phyloP scores from a whole-genome alignment of 257 asterid species.

The Fraxinus excelsior region DNA sequence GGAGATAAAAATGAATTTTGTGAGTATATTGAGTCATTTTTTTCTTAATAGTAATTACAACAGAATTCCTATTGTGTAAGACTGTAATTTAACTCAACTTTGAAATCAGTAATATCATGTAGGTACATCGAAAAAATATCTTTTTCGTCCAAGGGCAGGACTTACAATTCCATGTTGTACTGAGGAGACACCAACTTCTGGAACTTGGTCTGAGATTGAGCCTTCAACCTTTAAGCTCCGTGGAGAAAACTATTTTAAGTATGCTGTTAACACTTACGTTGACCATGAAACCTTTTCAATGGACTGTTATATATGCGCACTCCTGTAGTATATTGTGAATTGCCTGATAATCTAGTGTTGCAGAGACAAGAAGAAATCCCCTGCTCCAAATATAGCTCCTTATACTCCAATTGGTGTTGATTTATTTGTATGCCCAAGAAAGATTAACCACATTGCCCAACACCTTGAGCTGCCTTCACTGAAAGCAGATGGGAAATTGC shows the following conservation, averaged over 20 bases:
- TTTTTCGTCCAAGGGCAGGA: conserved; percentile 89
- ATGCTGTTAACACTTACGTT: conserved; percentile 29
- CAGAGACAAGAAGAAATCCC: conserved; percentile 93
- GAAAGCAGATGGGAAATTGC: conserved; percentile 60
- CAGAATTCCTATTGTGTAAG: background rate
- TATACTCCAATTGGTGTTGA: conserved; percentile 94
- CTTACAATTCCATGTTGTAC: conserved; percentile 64
- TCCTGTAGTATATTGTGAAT: conserved; percentile 4
- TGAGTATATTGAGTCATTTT: conserved; percentile 36
- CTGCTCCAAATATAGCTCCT: conserved; percentile 72
- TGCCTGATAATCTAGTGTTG: conserved; percentile 27
- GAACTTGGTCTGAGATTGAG: conserved; percentile 79
- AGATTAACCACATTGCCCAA: conserved; percentile 90
- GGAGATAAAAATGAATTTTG: conserved; percentile 56
- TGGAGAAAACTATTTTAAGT: conserved; percentile 84
- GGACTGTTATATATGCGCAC: background rate
- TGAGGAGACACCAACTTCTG: conserved; percentile 64
- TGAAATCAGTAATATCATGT: conserved; percentile 24
- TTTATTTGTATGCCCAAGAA: conserved; percentile 63
- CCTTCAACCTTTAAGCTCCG: conserved; percentile 91
- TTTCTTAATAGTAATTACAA: background rate
- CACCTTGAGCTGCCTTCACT: conserved; percentile 81
- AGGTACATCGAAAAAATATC: conserved; percentile 70
- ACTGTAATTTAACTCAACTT: conserved; percentile 1
- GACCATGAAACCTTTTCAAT: background rate